phyloP scores from a whole-genome alignment of 345 rosid genomes.

The Microthlaspi erraticum region DNA sequence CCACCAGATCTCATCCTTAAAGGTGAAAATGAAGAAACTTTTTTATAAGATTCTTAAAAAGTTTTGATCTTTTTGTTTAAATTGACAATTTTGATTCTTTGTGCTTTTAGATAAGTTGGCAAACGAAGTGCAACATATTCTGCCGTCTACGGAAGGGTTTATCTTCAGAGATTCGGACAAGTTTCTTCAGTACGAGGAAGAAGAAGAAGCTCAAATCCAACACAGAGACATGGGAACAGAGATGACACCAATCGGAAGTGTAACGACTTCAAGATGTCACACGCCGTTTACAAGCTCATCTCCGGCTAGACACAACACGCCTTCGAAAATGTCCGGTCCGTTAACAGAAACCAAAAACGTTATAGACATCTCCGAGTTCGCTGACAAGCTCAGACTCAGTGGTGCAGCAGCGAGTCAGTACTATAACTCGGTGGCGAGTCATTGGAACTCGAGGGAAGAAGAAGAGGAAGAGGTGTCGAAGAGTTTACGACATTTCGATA shows the following conservation, averaged over 20 bases:
- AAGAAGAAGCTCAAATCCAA: constrained; percentile 47
- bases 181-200: constrained; percentile 35
- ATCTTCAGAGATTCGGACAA: constrained; percentile 64
- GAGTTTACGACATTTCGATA: constrained; percentile 81
- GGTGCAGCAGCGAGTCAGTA: constrained; percentile 47
- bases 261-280: constrained; percentile 79
- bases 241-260: constrained; percentile 91
- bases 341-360: constrained; percentile 53
- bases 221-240: constrained; percentile 89
- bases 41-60: constrained; percentile 13
- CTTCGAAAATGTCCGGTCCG: constrained; percentile 86
- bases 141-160: constrained; percentile 84
- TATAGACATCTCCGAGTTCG: constrained; percentile 64
- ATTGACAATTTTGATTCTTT: constrained; percentile 22
- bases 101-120: constrained; percentile 71
- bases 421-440: constrained; percentile 59
- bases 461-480: constrained; percentile 90
- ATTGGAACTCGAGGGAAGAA: constrained; percentile 94
- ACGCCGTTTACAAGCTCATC: constrained; percentile 74
- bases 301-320: constrained; percentile 93
- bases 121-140: constrained; percentile 61
- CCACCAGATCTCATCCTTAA: constrained; percentile 59
- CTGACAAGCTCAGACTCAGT: constrained; percentile 71
- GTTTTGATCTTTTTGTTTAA: constrained; percentile 19
- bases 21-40: constrained; percentile 50